These are phyloP conservation scores for Termitomyces sp. DNA, from an alignment of 768 basidiomycete species.

Conservation along the genomic window DNA sequence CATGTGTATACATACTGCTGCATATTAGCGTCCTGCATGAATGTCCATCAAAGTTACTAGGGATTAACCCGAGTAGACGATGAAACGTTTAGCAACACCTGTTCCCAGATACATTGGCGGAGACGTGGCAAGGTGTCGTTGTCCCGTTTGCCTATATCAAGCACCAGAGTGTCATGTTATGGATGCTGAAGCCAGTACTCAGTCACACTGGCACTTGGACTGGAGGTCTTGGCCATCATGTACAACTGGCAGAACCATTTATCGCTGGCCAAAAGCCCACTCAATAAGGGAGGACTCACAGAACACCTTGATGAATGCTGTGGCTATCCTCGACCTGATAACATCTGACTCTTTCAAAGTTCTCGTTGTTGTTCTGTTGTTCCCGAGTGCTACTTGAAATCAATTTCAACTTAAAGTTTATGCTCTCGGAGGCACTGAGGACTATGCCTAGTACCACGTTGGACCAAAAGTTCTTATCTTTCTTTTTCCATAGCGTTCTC, in stretches of 20 bases:
- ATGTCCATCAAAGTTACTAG: not conserved
- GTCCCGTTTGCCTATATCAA: not conserved
- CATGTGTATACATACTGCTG: not conserved
- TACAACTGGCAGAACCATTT: not conserved
- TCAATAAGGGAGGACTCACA: conserved; percentile 8
- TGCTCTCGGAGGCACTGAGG: no score
- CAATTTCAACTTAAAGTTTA: no score
- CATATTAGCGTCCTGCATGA: not conserved
- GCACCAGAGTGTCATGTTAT: not conserved
- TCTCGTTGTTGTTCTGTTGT: no score
- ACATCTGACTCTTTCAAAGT: conserved; percentile 6
- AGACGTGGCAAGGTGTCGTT: not conserved
- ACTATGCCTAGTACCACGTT: no score
- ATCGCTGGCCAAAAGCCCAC: not conserved
- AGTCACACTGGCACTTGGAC: no score
- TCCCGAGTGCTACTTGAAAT: no score
- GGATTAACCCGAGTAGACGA: not conserved
- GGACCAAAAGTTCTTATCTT: not conserved
- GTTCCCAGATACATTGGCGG: not conserved
- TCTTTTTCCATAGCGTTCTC: not conserved
- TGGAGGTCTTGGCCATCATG: not conserved
- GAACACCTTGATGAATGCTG: conserved; percentile 10
- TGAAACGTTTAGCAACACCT: not conserved
- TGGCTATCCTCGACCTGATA: not conserved
- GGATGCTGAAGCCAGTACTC: no score